Percentiles rank a stretch among this genome's conserved stretches.
Conservation (phyloP, 2,329 filamentous ascomycete species). For the Penicillium brevicompactum region DNA sequence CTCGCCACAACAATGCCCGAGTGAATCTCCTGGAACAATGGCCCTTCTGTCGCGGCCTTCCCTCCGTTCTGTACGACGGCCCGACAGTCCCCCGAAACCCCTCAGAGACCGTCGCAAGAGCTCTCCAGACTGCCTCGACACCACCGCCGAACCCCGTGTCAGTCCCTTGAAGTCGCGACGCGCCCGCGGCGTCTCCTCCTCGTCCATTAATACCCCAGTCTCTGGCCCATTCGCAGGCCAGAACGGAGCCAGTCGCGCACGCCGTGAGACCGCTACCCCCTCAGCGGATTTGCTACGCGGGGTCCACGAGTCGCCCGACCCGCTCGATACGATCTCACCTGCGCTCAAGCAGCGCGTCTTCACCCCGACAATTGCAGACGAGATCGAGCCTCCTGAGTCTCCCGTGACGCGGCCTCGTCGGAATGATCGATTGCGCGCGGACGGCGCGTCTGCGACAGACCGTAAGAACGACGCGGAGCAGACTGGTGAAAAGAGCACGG, state of each 20-base stretch:
- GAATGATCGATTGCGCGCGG: not conserved
- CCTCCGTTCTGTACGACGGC: conserved; percentile 36
- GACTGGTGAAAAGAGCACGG: conserved; percentile 29
- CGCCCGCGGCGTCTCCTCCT: conserved; percentile 17
- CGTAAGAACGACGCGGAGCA: conserved; percentile 13
- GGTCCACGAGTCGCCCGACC: conserved; percentile 26
- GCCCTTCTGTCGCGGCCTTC: conserved; percentile 37
- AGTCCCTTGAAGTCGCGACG: conserved; percentile 20
- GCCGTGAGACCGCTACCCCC: conserved; percentile 12
- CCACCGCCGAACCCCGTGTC: conserved; percentile 18
- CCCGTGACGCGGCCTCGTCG: conserved; percentile 20
- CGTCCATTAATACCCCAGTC: conserved; percentile 18
- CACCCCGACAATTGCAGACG: conserved; percentile 7
- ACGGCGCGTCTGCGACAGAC: not conserved
- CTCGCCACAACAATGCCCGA: conserved; percentile 24
- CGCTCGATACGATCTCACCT: conserved; percentile 29
- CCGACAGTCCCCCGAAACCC: not conserved
- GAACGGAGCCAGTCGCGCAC: conserved; percentile 11
- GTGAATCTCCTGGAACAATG: conserved; percentile 29
- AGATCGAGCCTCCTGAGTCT: conserved; percentile 13
- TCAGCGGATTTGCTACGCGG: conserved; percentile 13
- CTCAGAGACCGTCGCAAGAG: conserved; percentile 28
- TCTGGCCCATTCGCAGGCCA: conserved; percentile 16
- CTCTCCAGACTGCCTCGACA: conserved; percentile 37
- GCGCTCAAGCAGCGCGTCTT: conserved; percentile 12